Evolutionary conservation across 768 basidiomycete species (phyloP).

Genomic region (Lactifluus rugatus): DNA sequence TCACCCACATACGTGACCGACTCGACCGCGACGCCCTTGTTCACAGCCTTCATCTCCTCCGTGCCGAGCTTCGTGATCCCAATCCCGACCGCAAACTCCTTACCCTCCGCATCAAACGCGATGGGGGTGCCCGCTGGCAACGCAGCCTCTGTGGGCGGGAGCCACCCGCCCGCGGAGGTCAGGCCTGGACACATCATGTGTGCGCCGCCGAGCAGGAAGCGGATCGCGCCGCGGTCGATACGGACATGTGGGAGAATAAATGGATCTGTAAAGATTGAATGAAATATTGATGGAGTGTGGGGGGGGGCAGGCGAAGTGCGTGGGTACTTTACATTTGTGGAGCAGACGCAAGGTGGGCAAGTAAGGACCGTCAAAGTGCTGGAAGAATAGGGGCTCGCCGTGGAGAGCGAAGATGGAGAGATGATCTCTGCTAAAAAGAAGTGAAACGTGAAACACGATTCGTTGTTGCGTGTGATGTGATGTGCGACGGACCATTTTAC

Average conservation of each 20-base stretch:
- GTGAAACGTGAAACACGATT: neutral
- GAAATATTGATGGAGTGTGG: neutral
- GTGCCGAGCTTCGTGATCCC: slow-evolving; percentile 75
- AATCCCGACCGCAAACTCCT: slow-evolving; percentile 82
- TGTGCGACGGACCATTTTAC: slow-evolving; percentile 76
- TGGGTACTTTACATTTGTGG: slow-evolving; percentile 92
- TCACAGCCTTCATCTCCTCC: slow-evolving; percentile 82
- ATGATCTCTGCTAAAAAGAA: slow-evolving; percentile 71
- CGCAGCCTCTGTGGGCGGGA: slow-evolving; percentile 63
- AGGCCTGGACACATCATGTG: slow-evolving; percentile 98
- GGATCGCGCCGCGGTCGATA: slow-evolving; percentile 95
- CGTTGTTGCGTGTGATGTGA: neutral
- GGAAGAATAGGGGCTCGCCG: slow-evolving; percentile 84
- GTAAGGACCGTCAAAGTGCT: slow-evolving; percentile 91
- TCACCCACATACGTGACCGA: slow-evolving; percentile 80
- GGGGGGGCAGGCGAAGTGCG: no score
- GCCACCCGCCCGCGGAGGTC: slow-evolving; percentile 82
- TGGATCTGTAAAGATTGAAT: slow-evolving; percentile 54
- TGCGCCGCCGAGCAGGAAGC: slow-evolving; percentile 88
- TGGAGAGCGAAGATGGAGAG: slow-evolving; percentile 87
- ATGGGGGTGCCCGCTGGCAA: slow-evolving; percentile 69
- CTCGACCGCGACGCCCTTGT: slow-evolving; percentile 88
- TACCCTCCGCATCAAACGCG: slow-evolving; percentile 93
- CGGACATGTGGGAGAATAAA: slow-evolving; percentile 79
- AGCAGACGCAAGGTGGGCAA: slow-evolving; percentile 82